A percentile compares a stretch with the other conserved stretches of the same genome.
Conservation (phyloP, 148 eudicot genomes). For the Vaccinium macrocarpon region DNA sequence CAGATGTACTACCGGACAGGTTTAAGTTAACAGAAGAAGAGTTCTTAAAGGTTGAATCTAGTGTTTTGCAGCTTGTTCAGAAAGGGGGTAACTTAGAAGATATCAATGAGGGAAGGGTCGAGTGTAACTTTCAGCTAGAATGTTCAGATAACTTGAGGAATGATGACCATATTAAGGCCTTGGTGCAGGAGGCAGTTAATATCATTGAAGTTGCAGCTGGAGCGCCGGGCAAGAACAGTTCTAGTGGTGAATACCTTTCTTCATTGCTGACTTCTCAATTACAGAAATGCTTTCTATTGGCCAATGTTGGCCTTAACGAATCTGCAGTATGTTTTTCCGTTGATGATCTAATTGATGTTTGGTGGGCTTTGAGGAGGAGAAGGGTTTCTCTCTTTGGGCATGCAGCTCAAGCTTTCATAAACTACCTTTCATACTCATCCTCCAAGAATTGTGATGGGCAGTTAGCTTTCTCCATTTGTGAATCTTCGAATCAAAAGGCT, state of each 20-base stretch:
- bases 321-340: conserved; percentile 36
- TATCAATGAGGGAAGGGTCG: conserved; percentile 31
- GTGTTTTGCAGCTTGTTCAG: conserved; percentile 48
- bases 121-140: conserved; percentile 25
- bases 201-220: conserved; percentile 78
- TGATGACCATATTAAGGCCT: conserved; percentile 30
- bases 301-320: conserved; percentile 41
- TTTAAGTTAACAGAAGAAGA: conserved; percentile 69
- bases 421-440: conserved; percentile 74
- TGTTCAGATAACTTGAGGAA: conserved; percentile 25
- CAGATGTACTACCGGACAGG: conserved; percentile 59
- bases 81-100: conserved; percentile 24
- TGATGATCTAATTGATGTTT: conserved; percentile 59
- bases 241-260: conserved; percentile 56
- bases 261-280: conserved; percentile 64
- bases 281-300: conserved; percentile 42
- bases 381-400: conserved; percentile 90
- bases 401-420: conserved; percentile 78
- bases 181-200: conserved; percentile 56
- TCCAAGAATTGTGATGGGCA: conserved; percentile 41
- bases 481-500: conserved; percentile 42
- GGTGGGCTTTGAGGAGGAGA: conserved; percentile 92
- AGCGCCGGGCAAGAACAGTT: conserved; percentile 73
- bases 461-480: conserved; percentile 35
- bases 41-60: conserved; percentile 46